Conservation (phyloP, 768 basidiomycete genomes). For the Chlorophyllum brunneum region DNA sequence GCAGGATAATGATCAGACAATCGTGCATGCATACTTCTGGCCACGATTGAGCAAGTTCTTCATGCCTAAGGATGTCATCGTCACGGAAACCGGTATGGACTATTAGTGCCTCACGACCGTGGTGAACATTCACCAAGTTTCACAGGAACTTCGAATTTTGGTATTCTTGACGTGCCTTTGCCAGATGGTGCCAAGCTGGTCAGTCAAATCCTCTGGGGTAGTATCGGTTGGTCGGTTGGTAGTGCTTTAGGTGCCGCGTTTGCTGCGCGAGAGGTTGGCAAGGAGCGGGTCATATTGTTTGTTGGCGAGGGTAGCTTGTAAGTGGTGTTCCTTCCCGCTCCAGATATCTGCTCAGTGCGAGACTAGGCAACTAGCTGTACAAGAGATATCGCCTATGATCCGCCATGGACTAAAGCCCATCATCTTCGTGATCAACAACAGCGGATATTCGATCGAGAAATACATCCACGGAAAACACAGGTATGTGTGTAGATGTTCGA, state of each 20-base stretch:
- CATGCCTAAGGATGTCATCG: constrained; percentile 64
- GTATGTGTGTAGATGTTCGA: constrained; percentile 23
- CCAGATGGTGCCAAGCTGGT: constrained; percentile 66
- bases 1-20: constrained; percentile 44
- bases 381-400: constrained; percentile 86
- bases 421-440: constrained; percentile 79
- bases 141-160: constrained; percentile 76
- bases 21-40: constrained; percentile 85
- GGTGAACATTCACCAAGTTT: no score
- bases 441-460: constrained; percentile 86
- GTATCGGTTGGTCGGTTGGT: constrained; percentile 89
- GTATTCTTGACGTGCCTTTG: constrained; percentile 75
- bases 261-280: constrained; percentile 61
- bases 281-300: constrained; percentile 76
- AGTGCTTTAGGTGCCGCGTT: constrained; percentile 71
- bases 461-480: constrained; percentile 62
- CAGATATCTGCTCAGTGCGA: background rate
- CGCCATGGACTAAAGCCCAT: constrained; percentile 70
- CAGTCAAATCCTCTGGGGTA: constrained; percentile 85
- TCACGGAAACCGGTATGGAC: constrained; percentile 77
- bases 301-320: constrained; percentile 82
- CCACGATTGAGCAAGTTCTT: constrained; percentile 74
- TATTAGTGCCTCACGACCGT: background rate
- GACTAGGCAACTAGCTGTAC: constrained; percentile 67
- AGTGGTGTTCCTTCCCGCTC: constrained; percentile 23